Evolutionary conservation across 305 asterid genomes (phyloP), one percentile per base, ranked within the genome.

Genomic region (Fraxinus platypoda): DNA sequence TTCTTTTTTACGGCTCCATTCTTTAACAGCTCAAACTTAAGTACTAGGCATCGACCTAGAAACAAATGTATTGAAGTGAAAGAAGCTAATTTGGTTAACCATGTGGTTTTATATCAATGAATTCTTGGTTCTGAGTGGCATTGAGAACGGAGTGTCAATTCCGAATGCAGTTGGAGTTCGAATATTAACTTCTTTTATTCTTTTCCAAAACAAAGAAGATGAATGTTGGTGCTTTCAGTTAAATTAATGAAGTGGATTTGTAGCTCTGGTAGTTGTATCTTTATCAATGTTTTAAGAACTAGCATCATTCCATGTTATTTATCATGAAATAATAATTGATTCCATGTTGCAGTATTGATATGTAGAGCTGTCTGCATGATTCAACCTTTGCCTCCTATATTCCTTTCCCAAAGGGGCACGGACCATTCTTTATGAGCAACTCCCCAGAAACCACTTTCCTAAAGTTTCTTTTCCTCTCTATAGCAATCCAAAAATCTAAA

Each of bases 141-240:
- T 52, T 52, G 23, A 17, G 23, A 52, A 52, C 23, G 21, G 23
- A 52, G 62, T 2, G 33, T 62, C 15, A 21, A 23, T 62, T 62
- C 15, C 0, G 12, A 62, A 66, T 26, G 35, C 34, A 66, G 15
- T 66, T 66, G 74, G 34, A 66, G 74, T 26, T 66, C 8, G 35
- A 26, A 25, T 9, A 13, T 66, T 66, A 12, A 66, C 35, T 25
- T 28, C 35, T 52, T 52, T 17, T 17, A 15, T 15, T 52, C 23
- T 52, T 23, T 23, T 23, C 70, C 12, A 3, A 62, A 62, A 21
- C 28, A 59, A 79, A 71, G 75, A 62, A 71, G 78, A 34, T 33
- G 52, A 52, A 8, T 80, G 25, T 62, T 77, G 77, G 81, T 19
- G 75, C 76, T 68, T 34, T 41, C 43, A 23, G 71, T 46, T 49